A percentile compares a stretch with the other conserved stretches of the same genome.
These are phyloP conservation scores for Trichocladium uniseriatum DNA, from an alignment of 495 filamentous ascomycete genomes.

Conservation along the genomic window DNA sequence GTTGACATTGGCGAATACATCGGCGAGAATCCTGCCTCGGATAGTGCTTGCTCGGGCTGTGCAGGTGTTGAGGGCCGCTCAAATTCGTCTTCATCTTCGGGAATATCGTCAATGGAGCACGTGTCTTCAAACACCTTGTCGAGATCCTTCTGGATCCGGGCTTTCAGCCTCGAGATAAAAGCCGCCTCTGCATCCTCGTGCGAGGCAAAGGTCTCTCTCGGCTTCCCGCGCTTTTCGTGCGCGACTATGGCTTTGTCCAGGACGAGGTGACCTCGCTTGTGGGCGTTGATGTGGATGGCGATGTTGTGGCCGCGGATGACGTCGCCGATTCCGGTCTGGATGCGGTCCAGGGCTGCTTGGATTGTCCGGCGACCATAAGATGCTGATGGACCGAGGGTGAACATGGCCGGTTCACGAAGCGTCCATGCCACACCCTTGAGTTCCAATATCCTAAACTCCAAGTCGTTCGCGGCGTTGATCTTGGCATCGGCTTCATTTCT, in stretches of 20 bases:
- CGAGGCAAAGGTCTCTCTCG: conserved; percentile 14
- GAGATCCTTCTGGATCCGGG: conserved; percentile 34
- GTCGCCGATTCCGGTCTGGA: conserved; percentile 38
- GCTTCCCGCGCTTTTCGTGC: conserved; percentile 21
- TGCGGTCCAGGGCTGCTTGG: conserved; percentile 35
- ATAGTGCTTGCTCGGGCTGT: neutral
- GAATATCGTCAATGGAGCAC: conserved; percentile 31
- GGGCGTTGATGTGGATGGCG: conserved; percentile 32
- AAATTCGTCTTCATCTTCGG: conserved; percentile 21
- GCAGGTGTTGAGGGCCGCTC: conserved; percentile 3
- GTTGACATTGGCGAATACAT: conserved; percentile 9
- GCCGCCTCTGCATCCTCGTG: conserved; percentile 14
- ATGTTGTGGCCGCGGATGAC: conserved; percentile 36
- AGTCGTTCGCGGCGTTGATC: conserved; percentile 30
- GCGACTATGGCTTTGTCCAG: conserved; percentile 39
- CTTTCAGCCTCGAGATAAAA: conserved; percentile 27
- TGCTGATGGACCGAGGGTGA: conserved; percentile 23
- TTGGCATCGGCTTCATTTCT: conserved; percentile 27
- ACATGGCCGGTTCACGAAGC: conserved; percentile 28
- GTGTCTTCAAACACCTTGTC: conserved; percentile 39
- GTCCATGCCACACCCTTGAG: conserved; percentile 34
- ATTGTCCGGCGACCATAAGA: conserved; percentile 31
- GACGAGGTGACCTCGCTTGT: conserved; percentile 39
- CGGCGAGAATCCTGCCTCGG: conserved; percentile 7
- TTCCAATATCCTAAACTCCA: conserved; percentile 35